Base-by-base conservation (phyloP, 2,329 filamentous ascomycete species). In the Cladosporium sp. region DNA sequence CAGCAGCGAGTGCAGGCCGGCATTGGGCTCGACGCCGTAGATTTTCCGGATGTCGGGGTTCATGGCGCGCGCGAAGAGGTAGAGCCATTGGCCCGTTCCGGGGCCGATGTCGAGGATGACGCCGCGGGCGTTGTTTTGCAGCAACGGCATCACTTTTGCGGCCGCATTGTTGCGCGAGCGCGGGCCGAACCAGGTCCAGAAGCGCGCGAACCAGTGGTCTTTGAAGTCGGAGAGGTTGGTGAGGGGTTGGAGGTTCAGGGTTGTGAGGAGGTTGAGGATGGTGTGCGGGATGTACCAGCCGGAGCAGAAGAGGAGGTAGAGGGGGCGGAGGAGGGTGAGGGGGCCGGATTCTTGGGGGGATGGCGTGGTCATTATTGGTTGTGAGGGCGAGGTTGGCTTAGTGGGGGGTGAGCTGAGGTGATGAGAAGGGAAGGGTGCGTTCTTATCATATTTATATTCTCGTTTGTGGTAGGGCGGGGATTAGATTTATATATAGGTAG, bases 21-120 rank as follows among this genome's bases (percentile, higher is more conserved):
- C 49, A 61, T 84, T 85, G 3, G 83, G 83, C 67, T 86, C 83
- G 4, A 86, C 74, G 49, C 82, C 83, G 57, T 80, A 84, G 38
- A 86, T 68, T 54, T 64, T 70, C 2, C 59, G 68, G 40, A 69
- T 64, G 15, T 56, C 49, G 9, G 55, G 51, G 20, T 66, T 66
- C 2, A 59, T 54, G 1, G 59, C 59, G 6, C 54, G 47, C 0
- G 61, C 57, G 51, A 82, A 80, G 15, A 82, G 63, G 30, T 76
- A 71, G 3, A 80, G 74, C 81, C 80, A 85, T 63, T 81, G 71
- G 2, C 82, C 83, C 1, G 67, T 73, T 3, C 79, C 83, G 1
- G 83, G 76, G 2, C 83, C 83, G 48, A 85, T 73, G 65, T 86
- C 83, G 38, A 85, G 63, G 4, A 83, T 76, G 2, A 75, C 69